Evolutionary conservation across 2,329 filamentous ascomycete species (phyloP), one percentile per base, ranked within the genome.

Genomic region (Alternaria sp.): DNA sequence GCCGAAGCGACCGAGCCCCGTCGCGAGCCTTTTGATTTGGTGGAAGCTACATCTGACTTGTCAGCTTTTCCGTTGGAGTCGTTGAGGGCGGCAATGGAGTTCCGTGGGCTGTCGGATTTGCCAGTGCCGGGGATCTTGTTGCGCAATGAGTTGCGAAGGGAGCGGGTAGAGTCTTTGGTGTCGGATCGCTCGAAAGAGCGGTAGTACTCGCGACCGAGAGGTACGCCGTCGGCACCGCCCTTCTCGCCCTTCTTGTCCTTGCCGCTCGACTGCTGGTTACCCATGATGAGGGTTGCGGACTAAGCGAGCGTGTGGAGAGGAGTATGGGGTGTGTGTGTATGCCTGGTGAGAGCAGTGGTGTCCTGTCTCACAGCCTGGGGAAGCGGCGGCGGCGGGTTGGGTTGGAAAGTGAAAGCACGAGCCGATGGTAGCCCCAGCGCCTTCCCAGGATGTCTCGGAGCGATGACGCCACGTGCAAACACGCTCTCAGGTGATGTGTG

Each of bases 181-280:
- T 98, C 95, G 60, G 93, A 93, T 78, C 91, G 91, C 82, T 90
- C 92, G 79, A 98, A 95, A 26, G 95, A 97, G 26, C 94, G 95
- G 80, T 96, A 97, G 67, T 78, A 76, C 59, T 80, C 78, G 28
- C 93, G 92, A 80, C 93, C 91, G 62, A 97, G 84, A 65, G 87
- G 85, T 40, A 91, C 88, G 67, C 82, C 83, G 61, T 83, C 82
- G 62, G 81, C 78, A 55, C 79, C 78, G 45, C 83, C 83, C 61
- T 81, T 81, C 26, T 78, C 73, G 62, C 82, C 81, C 62, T 79
- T 81, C 62, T 78, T 80, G 67, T 81, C 81, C 66, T 81, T 81
- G 69, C 82, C 82, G 81, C 88, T 91, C 72, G 91, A 93, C 73
- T 85, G 86, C 81, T 92, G 88, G 81, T 93, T 93, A 78, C 91